Evolutionary conservation across 2,329 filamentous ascomycete species (phyloP), one percentile per base, ranked within the genome.

Genomic region (Venturia effusa): DNA sequence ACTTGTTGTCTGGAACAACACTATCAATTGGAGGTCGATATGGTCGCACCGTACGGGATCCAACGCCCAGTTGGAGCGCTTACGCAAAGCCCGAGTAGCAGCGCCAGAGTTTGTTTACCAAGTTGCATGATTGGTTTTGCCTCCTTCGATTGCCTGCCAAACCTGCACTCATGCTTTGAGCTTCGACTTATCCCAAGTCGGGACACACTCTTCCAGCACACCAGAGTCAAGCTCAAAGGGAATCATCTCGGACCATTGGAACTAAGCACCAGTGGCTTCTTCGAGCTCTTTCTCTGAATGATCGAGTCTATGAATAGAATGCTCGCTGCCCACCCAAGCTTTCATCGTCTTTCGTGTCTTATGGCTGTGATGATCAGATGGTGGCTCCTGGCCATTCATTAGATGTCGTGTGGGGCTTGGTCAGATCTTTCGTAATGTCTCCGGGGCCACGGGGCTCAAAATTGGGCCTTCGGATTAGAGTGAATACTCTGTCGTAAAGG

Each of bases 221-320:
- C 74, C 73, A 63, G 73, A 74, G 34, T 72, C 71, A 40, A 74
- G 66, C 65, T 74, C 72, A 64, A 73, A 73, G 0, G 73, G 73
- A 5, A 70, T 71, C 62, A 73, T 68, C 64, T 73, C 71, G 64
- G 71, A 73, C 71, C 72, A 75, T 60, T 74, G 73, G 65, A 73
- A 75, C 72, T 72, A 74, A 40, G 69, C 68, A 67, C 75, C 74
- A 59, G 69, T 64, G 37, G 70, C 72, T 32, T 70, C 71, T 27
- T 73, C 70, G 59, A 70, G 68, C 55, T 71, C 69, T 19, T 67
- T 66, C 17, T 67, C 57, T 19, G 64, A 60, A 54, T 69, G 66
- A 70, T 70, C 64, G 10, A 67, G 62, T 13, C 71, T 67, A 27
- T 69, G 66, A 66, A 71, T 71, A 24, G 70, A 68, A 64, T 70